These are phyloP conservation scores for Capillidium heterosporum DNA, from an alignment of 371 early-diverging fungal species.

Conservation along the genomic window DNA sequence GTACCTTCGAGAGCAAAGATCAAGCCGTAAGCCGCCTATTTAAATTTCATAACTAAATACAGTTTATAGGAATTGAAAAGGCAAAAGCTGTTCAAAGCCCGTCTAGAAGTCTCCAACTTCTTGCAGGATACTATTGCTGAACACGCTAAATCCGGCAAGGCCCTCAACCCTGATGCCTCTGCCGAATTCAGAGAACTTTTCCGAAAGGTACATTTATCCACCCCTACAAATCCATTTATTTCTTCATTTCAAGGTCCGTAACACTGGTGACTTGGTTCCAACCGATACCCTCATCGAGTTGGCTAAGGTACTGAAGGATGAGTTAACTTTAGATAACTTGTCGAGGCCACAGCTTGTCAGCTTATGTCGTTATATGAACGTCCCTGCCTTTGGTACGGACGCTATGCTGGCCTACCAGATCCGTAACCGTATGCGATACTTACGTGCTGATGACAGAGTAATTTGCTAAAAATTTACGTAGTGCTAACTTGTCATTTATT, in stretches of 20 bases:
- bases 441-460: slow-evolving; percentile 75
- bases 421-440: slow-evolving; percentile 61
- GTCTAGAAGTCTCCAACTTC: slow-evolving; percentile 87
- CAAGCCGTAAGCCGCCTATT: slow-evolving; percentile 26
- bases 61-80: slow-evolving; percentile 66
- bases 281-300: slow-evolving; percentile 68
- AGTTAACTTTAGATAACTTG: slow-evolving; percentile 80
- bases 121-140: slow-evolving; percentile 90
- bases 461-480: neutral
- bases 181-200: slow-evolving; percentile 68
- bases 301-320: slow-evolving; percentile 77
- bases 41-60: neutral
- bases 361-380: slow-evolving; percentile 84
- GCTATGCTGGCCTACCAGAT: slow-evolving; percentile 80
- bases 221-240: neutral
- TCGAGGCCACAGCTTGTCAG: slow-evolving; percentile 85
- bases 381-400: slow-evolving; percentile 91
- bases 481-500: slow-evolving; percentile 1
- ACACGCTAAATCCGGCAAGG: slow-evolving; percentile 40
- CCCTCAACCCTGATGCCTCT: slow-evolving; percentile 28
- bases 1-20: slow-evolving; percentile 83
- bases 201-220: slow-evolving; percentile 31
- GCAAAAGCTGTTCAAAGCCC: slow-evolving; percentile 65
- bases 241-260: slow-evolving; percentile 40
- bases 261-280: slow-evolving; percentile 63